Conservation (phyloP, 192 early-diverging fungal genomes). For the Linnemannia hyalina region DNA sequence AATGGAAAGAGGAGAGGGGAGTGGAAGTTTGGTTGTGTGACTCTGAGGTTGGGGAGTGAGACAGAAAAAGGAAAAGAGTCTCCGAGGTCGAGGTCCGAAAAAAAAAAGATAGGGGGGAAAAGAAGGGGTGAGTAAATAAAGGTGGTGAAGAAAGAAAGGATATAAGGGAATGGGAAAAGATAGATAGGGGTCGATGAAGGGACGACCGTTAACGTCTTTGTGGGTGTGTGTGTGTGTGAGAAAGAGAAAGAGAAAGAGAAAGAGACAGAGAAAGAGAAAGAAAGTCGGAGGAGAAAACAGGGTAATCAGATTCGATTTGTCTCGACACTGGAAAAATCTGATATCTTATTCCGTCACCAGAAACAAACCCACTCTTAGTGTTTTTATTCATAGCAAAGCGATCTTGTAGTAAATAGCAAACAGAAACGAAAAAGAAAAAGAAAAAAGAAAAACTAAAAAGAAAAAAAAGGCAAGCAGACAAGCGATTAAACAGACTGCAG, state of each 20-base stretch:
- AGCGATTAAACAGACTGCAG: constrained; percentile 40
- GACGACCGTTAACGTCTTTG: too few species aligned
- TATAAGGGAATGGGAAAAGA: too few species aligned
- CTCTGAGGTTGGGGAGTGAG: neutral
- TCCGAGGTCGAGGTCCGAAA: neutral
- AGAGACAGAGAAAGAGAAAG: too few species aligned
- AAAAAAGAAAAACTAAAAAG: neutral
- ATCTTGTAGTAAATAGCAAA: neutral
- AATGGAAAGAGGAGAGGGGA: neutral
- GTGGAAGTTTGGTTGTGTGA: neutral
- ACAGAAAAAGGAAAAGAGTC: neutral
- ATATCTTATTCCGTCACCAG: neutral
- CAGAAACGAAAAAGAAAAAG: neutral
- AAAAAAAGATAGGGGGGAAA: neutral
- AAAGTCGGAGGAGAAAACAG: too few species aligned
- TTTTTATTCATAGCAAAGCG: neutral
- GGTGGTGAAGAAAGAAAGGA: neutral
- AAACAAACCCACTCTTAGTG: neutral
- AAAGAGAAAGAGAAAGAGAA: too few species aligned
- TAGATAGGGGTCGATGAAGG: too few species aligned
- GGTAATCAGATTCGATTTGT: too few species aligned
- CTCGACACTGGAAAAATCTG: neutral
- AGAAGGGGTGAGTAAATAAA: neutral
- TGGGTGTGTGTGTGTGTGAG: too few species aligned
- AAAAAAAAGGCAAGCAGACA: neutral